Base-by-base conservation (phyloP, 495 filamentous ascomycete genomes). In the Melanomma pulvis-pyrius region DNA sequence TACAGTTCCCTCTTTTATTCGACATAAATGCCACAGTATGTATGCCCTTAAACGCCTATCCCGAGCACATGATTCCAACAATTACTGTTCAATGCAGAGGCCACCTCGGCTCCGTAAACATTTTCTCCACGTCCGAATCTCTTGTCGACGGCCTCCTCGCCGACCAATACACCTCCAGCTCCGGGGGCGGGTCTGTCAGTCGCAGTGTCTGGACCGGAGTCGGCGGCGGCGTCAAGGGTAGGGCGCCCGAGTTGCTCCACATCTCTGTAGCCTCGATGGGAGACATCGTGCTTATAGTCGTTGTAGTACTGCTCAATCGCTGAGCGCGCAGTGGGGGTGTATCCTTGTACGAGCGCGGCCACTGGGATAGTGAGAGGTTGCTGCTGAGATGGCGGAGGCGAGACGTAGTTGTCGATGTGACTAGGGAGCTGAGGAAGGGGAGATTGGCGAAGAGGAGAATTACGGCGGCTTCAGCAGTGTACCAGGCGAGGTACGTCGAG, bases 371-470 rank as follows among this genome's bases (percentile, higher is more conserved):
- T 12, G 65, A 36, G 6, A 62, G 25, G 19, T 21, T 57, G 11
- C 49, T 50, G 34, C 57, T 60, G 41, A 56, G n/a, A 29, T 41
- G 34, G n/a, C 11, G 39, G 2, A 44, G 4, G 7, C 50, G 41
- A 28, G 49, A 26, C n/a, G 50, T 26, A 9, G 51, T 26, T 0
- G 30, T 60, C 17, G 57, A 56, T 15, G 82, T 81, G 22, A 87
- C 63, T 0, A 86, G 77, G 1, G 84, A 79, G 84, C 83, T 88
- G 72, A 82, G 80, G 68, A 85, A 85, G 51, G 86, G 85, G 17
- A 90, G 71, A 52, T 88, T 89, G n/a, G 83, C 82, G 7, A 88
- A 83, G 63, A 85, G 80, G 17, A 89, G 79, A 1, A 84, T 82
- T 0, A 82, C 86, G 30, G 82, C 81, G 8, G 83, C 79, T 79